Conservation (phyloP, 495 filamentous ascomycete species). For the Pyrenula massariospora region DNA sequence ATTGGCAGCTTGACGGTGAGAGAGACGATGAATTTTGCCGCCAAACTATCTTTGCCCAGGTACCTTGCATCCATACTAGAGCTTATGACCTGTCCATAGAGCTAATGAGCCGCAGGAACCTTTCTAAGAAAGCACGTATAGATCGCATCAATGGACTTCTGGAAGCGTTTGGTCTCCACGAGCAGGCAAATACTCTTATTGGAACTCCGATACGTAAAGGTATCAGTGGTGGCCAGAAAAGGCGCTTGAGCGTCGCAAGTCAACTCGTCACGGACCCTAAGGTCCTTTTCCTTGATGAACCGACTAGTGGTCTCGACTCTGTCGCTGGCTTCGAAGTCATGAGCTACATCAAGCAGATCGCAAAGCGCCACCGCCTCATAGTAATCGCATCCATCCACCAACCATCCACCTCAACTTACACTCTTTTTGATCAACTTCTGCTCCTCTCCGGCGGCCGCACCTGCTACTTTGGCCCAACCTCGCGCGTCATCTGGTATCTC, state of each 20-base stretch:
- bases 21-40: slow-evolving; percentile 66
- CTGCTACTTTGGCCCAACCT: slow-evolving; percentile 56
- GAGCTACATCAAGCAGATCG: slow-evolving; percentile 49
- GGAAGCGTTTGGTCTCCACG: slow-evolving; percentile 47
- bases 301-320: slow-evolving; percentile 69
- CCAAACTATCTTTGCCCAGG: slow-evolving; percentile 43
- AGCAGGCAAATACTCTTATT: slow-evolving; percentile 54
- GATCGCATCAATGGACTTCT: slow-evolving; percentile 44
- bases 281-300: slow-evolving; percentile 73
- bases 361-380: slow-evolving; percentile 40
- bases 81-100: background rate
- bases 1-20: slow-evolving; percentile 66
- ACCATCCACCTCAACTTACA: slow-evolving; percentile 63
- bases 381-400: slow-evolving; percentile 76
- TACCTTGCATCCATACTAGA: no score
- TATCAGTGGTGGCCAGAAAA: slow-evolving; percentile 70
- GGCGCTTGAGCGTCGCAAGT: slow-evolving; percentile 62
- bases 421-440: slow-evolving; percentile 66
- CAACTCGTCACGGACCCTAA: slow-evolving; percentile 69
- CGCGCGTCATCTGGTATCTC: slow-evolving; percentile 44
- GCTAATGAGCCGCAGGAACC: no score
- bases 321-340: slow-evolving; percentile 58
- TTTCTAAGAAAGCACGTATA: slow-evolving; percentile 35
- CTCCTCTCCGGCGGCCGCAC: slow-evolving; percentile 57
- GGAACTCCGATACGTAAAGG: slow-evolving; percentile 73